These are phyloP conservation scores for Pachysolen tannophilus DNA, from an alignment of 805 yeast species.

Conservation along the genomic window DNA sequence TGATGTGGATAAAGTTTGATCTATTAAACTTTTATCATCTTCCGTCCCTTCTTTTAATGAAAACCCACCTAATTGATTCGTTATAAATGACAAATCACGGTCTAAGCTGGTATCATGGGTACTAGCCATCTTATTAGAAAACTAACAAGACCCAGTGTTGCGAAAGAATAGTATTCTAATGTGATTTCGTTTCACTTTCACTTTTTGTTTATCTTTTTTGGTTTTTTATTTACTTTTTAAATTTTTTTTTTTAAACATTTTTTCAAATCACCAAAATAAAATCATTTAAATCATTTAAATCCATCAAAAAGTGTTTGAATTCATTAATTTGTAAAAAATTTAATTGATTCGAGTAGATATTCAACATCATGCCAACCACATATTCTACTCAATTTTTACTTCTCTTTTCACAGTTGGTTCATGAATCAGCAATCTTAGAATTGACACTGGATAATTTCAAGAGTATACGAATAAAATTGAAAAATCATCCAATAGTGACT, in stretches of 20 bases:
- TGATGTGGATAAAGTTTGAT: no score
- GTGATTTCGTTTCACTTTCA: background rate
- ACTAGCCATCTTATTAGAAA: no score
- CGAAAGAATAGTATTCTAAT: no score
- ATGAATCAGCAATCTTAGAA: slow-evolving; percentile 14
- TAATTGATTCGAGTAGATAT: no score
- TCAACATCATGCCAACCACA: background rate
- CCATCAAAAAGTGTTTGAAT: no score
- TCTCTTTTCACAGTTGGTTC: slow-evolving; percentile 21
- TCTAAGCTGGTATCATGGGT: background rate
- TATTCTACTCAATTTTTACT: slow-evolving; percentile 22
- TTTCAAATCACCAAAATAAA: no score
- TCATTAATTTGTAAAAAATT: no score
- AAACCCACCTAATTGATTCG: background rate
- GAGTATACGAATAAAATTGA: slow-evolving; percentile 12
- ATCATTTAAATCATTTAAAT: no score
- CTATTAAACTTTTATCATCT: no score
- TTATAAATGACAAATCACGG: background rate
- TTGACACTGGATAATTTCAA: slow-evolving; percentile 8
- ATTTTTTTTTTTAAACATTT: no score
- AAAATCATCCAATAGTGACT: slow-evolving; percentile 18
- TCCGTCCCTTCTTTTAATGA: background rate
- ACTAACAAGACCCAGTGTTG: no score
- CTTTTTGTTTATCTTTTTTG: slow-evolving; percentile 1
- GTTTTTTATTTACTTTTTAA: no score